These are phyloP conservation scores for Mycena albidolilacea DNA, from an alignment of 768 basidiomycete genomes.

Conservation along the genomic window DNA sequence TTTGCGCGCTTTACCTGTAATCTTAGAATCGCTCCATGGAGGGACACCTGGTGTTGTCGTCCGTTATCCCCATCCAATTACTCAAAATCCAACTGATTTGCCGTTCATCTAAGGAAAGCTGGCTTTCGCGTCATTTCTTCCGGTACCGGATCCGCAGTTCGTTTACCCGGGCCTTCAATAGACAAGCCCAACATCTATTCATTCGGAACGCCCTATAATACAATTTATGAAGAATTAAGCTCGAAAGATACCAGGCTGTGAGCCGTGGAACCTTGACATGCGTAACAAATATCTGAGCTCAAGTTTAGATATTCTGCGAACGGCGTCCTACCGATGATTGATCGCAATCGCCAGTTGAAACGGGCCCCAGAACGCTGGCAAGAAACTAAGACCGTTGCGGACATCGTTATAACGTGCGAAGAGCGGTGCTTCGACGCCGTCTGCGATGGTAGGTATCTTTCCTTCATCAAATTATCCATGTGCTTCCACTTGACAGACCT, in stretches of 20 bases:
- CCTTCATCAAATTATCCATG: neutral
- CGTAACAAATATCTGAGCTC: constrained; percentile 8
- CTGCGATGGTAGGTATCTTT: constrained; percentile 84
- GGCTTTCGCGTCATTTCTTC: constrained; percentile 93
- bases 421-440: constrained; percentile 99
- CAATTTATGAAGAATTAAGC: constrained; percentile 92
- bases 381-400: constrained; percentile 89
- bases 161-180: constrained; percentile 94
- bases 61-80: constrained; percentile 51
- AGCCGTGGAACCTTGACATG: constrained; percentile 48
- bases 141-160: constrained; percentile 97
- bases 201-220: constrained; percentile 97
- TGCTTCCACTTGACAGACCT: constrained; percentile 69
- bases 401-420: constrained; percentile 98
- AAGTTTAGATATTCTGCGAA: constrained; percentile 88
- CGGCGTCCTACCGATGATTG: constrained; percentile 95
- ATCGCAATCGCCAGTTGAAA: constrained; percentile 94
- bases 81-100: constrained; percentile 32
- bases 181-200: constrained; percentile 98
- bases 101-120: constrained; percentile 75
- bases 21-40: constrained; percentile 97
- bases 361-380: constrained; percentile 97
- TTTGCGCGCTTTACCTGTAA: constrained; percentile 36
- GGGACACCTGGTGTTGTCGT: constrained; percentile 93
- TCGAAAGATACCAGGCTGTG: constrained; percentile 88